Percentiles rank a stretch among this genome's conserved stretches.
phyloP scores from a whole-genome alignment of 116 monocot species.

The Dioscorea cayenensis region DNA sequence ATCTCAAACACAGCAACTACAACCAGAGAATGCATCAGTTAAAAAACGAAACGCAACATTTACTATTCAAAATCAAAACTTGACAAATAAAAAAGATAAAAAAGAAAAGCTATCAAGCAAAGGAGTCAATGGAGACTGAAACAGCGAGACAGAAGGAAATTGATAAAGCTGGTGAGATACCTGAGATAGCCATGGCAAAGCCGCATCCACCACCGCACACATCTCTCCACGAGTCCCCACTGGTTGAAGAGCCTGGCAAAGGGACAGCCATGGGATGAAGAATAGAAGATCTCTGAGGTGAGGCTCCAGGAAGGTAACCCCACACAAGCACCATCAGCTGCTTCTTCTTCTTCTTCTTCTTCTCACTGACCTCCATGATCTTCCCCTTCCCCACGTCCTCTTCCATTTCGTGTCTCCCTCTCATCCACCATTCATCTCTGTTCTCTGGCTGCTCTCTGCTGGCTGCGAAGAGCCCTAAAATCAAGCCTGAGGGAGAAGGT shows the following conservation, averaged over 20 bases:
- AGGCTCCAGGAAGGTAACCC: slow-evolving; percentile 87
- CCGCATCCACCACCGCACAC: slow-evolving; percentile 95
- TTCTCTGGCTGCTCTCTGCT: background rate
- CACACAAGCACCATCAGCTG: slow-evolving; percentile 78
- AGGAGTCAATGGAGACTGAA: too few species aligned
- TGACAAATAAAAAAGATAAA: background rate
- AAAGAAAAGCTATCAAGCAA: background rate
- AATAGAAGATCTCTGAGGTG: slow-evolving; percentile 75
- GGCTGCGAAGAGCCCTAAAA: slow-evolving; percentile 2
- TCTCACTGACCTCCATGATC: slow-evolving; percentile 4
- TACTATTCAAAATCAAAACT: background rate
- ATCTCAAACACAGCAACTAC: background rate
- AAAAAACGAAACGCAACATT: too few species aligned
- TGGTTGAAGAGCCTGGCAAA: slow-evolving; percentile 33
- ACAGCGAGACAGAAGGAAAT: background rate
- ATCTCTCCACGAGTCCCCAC: slow-evolving; percentile 59
- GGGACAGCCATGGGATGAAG: slow-evolving; percentile 43
- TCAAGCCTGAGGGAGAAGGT: slow-evolving; percentile 18
- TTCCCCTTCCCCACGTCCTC: slow-evolving; percentile 12
- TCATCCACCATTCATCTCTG: slow-evolving; percentile 29
- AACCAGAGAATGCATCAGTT: too few species aligned
- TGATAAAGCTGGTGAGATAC: slow-evolving; percentile 8
- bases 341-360: slow-evolving; percentile 11
- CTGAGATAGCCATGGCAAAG: slow-evolving; percentile 89
- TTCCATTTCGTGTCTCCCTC: slow-evolving; percentile 25